Conservation (phyloP, 495 filamentous ascomycete genomes). For the Bacidia rubella region DNA sequence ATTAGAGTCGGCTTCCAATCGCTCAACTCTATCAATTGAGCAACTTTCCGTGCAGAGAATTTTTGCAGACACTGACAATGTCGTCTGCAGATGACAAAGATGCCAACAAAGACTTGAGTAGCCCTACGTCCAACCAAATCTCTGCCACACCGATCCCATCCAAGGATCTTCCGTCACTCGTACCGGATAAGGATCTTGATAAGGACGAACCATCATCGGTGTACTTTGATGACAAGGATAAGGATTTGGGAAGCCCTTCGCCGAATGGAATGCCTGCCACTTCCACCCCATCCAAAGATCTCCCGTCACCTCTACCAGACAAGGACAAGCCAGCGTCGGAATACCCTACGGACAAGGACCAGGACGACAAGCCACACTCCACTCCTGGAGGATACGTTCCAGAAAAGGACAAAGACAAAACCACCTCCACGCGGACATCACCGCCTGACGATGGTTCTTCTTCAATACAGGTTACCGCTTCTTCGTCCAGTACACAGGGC, state of each 20-base stretch:
- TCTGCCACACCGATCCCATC: neutral
- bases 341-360: neutral
- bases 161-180: neutral
- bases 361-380: neutral
- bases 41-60: too few relatives aligned
- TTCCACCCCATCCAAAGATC: neutral
- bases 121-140: neutral
- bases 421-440: neutral
- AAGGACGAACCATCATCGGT: neutral
- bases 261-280: neutral
- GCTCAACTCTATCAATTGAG: too few relatives aligned
- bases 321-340: neutral
- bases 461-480: neutral
- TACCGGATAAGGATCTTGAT: neutral
- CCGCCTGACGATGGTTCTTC: neutral
- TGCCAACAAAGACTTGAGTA: neutral
- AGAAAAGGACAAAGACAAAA: constrained; percentile 4
- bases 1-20: too few relatives aligned
- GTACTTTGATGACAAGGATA: neutral
- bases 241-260: neutral
- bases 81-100: neutral
- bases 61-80: too few relatives aligned
- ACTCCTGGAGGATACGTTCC: neutral
- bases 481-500: too few relatives aligned
- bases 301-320: neutral